Evolutionary conservation across 2,329 filamentous ascomycete genomes (phyloP).

Genomic region (Arachnomyces sp.): DNA sequence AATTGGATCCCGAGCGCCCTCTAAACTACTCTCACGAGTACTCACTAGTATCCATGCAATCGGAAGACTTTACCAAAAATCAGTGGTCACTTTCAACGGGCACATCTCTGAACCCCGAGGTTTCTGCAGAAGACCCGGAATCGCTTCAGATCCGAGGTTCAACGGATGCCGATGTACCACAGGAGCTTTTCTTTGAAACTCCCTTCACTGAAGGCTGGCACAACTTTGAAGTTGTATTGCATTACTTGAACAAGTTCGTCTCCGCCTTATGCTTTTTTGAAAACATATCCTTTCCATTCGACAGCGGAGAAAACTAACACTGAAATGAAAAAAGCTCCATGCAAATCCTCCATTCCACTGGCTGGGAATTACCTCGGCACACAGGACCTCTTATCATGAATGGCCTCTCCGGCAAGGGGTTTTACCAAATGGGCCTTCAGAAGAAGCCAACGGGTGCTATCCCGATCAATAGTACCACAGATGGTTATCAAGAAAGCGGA

Average conservation of each 20-base stretch:
- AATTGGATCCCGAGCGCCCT: slow-evolving; percentile 44
- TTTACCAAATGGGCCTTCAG: slow-evolving; percentile 56
- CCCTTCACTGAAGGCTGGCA: slow-evolving; percentile 39
- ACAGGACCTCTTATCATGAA: slow-evolving; percentile 41
- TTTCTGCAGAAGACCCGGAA: too few species aligned
- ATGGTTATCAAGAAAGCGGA: slow-evolving; percentile 41
- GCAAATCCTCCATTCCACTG: slow-evolving; percentile 51
- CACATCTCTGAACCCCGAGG: slow-evolving; percentile 36
- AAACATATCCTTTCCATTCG: too few species aligned
- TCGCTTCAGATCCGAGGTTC: background rate
- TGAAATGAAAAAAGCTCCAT: slow-evolving; percentile 41
- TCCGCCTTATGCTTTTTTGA: too few species aligned
- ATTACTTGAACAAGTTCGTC: slow-evolving; percentile 54
- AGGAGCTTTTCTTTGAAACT: slow-evolving; percentile 41
- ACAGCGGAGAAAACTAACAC: too few species aligned
- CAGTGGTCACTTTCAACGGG: slow-evolving; percentile 52
- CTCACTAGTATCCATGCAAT: slow-evolving; percentile 47
- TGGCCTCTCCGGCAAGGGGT: slow-evolving; percentile 50
- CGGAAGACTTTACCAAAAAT: slow-evolving; percentile 42
- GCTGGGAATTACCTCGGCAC: slow-evolving; percentile 36
- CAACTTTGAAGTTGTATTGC: slow-evolving; percentile 54
- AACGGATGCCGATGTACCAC: slow-evolving; percentile 25
- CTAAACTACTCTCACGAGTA: slow-evolving; percentile 58
- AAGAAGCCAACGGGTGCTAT: slow-evolving; percentile 49
- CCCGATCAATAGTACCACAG: slow-evolving; percentile 37